Percentiles rank a stretch among this genome's conserved stretches.
phyloP scores from a whole-genome alignment of 129 eudicot species.

The Pittosporum tobira region DNA sequence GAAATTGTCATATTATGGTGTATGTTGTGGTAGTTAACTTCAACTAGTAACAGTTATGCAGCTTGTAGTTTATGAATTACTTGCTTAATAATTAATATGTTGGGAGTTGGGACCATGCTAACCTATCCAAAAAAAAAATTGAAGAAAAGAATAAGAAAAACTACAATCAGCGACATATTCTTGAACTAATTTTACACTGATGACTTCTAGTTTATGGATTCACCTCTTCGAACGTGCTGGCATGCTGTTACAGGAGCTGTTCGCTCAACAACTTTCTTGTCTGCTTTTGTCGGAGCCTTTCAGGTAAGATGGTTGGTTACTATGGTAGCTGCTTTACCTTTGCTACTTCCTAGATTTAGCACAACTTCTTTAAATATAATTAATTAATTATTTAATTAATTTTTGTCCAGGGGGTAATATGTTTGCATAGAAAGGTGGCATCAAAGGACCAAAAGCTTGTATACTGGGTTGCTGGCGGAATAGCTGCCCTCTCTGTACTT shows the following conservation, averaged over 20 bases:
- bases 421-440: conserved; percentile 88
- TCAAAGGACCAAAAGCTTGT: conserved; percentile 89
- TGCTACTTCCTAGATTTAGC: neutral
- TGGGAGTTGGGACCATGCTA: no score
- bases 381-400: conserved; percentile 2
- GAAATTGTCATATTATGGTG: neutral
- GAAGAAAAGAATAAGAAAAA: no score
- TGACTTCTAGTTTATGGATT: conserved; percentile 66
- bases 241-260: conserved; percentile 86
- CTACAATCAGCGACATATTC: no score
- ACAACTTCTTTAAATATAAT: no score
- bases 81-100: no score
- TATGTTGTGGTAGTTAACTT: neutral
- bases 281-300: conserved; percentile 92
- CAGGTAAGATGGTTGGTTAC: conserved; percentile 46
- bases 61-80: no score
- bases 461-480: conserved; percentile 93
- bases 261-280: conserved; percentile 86
- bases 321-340: conserved; percentile 8
- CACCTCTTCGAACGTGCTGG: conserved; percentile 82
- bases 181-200: conserved; percentile 6
- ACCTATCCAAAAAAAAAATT: no score
- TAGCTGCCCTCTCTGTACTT: conserved; percentile 87
- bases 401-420: conserved; percentile 60
- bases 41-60: no score